Evolutionary conservation across 2,329 filamentous ascomycete genomes (phyloP), one percentile per base, ranked within the genome.

Genomic region (Stachybotrys echinatus): DNA sequence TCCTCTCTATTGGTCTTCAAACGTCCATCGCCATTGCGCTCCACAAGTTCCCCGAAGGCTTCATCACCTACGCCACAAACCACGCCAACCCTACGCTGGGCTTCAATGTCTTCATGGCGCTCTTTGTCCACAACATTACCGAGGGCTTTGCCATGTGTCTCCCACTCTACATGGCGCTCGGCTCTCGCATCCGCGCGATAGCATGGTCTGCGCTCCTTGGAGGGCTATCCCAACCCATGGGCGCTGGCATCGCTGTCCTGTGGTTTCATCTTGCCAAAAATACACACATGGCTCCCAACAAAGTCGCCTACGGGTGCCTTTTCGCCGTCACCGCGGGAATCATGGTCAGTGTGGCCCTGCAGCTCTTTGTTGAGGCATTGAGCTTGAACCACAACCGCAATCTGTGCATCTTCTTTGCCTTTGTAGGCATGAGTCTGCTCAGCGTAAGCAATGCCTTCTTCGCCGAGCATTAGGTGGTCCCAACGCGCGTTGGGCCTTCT

Each of bases 111-210:
- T 99, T 99, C 71, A 81, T 97, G 67, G 92, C 94, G 1, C 80
- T 99, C 7, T 96, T 96, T 64, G 92, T 99, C 52, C 94, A 99
- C 77, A 99, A 97, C 71, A 95, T 99, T 61, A 92, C 90, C 23
- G 94, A 99, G 72, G 94, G 94, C 2, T 97, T 97, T 65, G 89
- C 92, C 54, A 87, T 99, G 79, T 90, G 91, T 0, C 73, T 99
- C 1, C 94, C 94, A 0, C 76, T 99, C 0, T 99, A 95, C 68
- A 88, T 99, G 61, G 94, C 94, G 1, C 81, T 96, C 27, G 81
- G 86, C 54, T 92, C 85, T 51, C 86, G 91, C 43, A 73, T 82
- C 63, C 87, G 85, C 59, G 92, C 94, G 18, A 94, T 97, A 73
- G 69, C 88, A 52, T 95, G 89, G 84, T 86, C 88, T 5, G 85